Evolutionary conservation across 2,329 filamentous ascomycete genomes (phyloP).

Genomic region (Phyllosticta citriasiana): DNA sequence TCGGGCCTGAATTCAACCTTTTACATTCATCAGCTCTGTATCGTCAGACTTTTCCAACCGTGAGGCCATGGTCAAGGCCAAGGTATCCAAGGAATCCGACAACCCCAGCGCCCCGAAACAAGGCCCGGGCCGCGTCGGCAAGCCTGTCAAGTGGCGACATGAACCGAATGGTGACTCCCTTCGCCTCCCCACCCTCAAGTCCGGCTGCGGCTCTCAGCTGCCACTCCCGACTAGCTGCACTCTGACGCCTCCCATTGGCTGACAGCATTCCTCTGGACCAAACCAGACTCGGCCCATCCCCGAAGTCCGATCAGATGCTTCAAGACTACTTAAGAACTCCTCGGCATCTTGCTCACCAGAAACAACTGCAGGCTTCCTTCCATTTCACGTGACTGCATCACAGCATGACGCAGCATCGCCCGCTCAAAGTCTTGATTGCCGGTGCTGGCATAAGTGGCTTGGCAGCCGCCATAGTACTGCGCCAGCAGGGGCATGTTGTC

Average conservation of each 20-base stretch:
- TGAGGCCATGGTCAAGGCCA: no score
- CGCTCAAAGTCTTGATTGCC: conserved; percentile 25
- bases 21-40: no score
- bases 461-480: conserved; percentile 42
- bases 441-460: conserved; percentile 46
- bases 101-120: background rate
- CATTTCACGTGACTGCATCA: background rate
- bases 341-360: background rate
- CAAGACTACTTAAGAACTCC: background rate
- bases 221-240: background rate
- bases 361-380: background rate
- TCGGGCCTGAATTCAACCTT: no score
- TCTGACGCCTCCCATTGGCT: background rate
- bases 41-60: no score
- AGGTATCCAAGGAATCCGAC: no score
- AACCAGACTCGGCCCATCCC: background rate
- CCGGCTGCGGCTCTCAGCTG: background rate
- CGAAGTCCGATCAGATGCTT: background rate
- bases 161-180: background rate
- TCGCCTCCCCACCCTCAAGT: background rate
- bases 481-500: conserved; percentile 43
- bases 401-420: background rate
- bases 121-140: background rate
- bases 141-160: background rate
- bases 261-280: background rate